These are phyloP conservation scores for Delonix regia DNA, from an alignment of 306 rosid genomes.

Conservation along the genomic window DNA sequence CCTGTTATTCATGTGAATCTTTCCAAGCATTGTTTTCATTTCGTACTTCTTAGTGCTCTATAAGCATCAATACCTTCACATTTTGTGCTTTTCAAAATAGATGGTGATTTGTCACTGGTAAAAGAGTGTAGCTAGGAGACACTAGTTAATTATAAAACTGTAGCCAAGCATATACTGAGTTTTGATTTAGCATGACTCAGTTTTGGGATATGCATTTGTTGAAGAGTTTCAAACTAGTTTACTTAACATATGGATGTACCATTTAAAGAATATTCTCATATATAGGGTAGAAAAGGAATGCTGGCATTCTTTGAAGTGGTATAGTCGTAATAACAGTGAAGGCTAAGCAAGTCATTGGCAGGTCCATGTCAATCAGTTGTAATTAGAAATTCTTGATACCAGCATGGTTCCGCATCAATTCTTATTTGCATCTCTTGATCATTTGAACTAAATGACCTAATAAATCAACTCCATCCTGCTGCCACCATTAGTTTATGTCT, in stretches of 20 bases:
- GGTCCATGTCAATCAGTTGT: neutral
- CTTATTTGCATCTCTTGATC: neutral
- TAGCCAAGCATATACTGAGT: constrained; percentile 1
- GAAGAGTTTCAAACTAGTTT: neutral
- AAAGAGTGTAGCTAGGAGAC: neutral
- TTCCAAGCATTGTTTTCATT: neutral
- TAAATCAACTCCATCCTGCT: neutral
- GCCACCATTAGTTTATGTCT: neutral
- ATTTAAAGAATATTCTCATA: neutral
- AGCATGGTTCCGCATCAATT: no score
- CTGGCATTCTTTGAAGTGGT: constrained; percentile 4
- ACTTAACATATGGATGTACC: neutral
- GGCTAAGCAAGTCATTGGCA: neutral
- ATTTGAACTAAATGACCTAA: neutral
- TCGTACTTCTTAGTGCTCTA: neutral
- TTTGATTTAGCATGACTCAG: neutral
- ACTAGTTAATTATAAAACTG: neutral
- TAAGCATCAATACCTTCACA: neutral
- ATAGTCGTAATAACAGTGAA: neutral
- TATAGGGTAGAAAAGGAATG: neutral
- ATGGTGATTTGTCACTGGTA: neutral
- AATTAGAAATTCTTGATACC: neutral
- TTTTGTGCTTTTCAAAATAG: neutral
- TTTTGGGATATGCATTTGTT: neutral
- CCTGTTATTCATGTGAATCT: neutral